Conservation (phyloP, 176 grass and related monocot species). For the Triticum monococcum region DNA sequence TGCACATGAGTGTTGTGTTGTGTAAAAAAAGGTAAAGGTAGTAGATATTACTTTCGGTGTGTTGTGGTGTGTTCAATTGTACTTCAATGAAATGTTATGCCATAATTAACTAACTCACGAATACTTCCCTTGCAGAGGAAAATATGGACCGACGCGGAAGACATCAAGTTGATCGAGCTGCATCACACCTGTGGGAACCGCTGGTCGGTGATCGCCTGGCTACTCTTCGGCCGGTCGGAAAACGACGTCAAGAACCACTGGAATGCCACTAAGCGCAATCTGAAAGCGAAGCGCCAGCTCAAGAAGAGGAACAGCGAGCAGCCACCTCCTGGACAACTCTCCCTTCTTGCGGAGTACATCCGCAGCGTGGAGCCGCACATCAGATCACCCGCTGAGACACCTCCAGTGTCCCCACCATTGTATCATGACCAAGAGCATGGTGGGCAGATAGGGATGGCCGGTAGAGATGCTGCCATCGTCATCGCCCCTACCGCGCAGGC, state of each 20-base stretch:
- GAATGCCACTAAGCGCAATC: constrained; percentile 20
- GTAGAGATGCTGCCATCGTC: too few relatives aligned
- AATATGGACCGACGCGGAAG: constrained; percentile 1
- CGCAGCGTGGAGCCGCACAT: neutral
- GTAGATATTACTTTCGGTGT: neutral
- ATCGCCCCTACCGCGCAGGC: neutral
- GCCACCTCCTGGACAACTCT: neutral
- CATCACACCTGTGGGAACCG: neutral
- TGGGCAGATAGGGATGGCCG: neutral
- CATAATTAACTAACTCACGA: neutral
- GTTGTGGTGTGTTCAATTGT: neutral
- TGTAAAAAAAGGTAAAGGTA: neutral
- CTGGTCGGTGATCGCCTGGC: neutral
- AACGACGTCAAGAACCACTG: constrained; percentile 42
- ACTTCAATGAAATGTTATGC: neutral
- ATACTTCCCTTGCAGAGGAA: neutral
- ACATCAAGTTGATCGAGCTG: neutral
- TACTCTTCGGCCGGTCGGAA: neutral
- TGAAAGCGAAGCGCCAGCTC: neutral
- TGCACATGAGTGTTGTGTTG: neutral
- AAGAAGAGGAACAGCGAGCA: constrained; percentile 6
- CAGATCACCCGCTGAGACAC: neutral
- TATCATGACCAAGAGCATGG: neutral
- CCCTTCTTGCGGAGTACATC: neutral
- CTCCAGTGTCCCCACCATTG: neutral